Evolutionary conservation across 495 filamentous ascomycete genomes (phyloP).

Genomic region (Neurospora sp.): DNA sequence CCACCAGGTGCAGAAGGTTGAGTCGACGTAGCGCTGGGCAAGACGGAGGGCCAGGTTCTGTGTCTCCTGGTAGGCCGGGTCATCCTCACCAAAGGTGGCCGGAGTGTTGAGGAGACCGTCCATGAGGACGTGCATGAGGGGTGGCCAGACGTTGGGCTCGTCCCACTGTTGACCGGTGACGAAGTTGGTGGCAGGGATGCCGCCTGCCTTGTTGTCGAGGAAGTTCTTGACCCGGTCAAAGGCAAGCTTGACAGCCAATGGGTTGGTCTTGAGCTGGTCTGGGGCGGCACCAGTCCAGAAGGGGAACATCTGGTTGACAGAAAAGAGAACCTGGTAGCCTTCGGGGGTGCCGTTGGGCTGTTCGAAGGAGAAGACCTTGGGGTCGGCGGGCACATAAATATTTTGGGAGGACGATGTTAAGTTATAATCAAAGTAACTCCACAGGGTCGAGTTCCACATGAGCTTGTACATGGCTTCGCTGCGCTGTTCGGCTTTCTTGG

Average conservation of each 20-base stretch:
- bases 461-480: constrained; percentile 34
- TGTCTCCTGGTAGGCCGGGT: constrained; percentile 30
- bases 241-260: constrained; percentile 31
- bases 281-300: constrained; percentile 45
- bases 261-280: constrained; percentile 29
- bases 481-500: constrained; percentile 22
- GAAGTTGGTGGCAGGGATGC: constrained; percentile 35
- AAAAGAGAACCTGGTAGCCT: constrained; percentile 31
- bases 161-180: constrained; percentile 42
- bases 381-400: constrained; percentile 28
- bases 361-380: constrained; percentile 22
- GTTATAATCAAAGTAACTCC: constrained; percentile 43
- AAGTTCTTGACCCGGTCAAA: constrained; percentile 26
- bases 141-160: constrained; percentile 43
- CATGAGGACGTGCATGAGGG: constrained; percentile 37
- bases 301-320: constrained; percentile 36
- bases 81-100: constrained; percentile 31
- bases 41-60: constrained; percentile 30
- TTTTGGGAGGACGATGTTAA: constrained; percentile 31
- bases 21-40: constrained; percentile 40
- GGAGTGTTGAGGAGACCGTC: constrained; percentile 36
- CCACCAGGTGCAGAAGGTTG: constrained; percentile 41
- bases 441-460: constrained; percentile 38
- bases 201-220: constrained; percentile 29
- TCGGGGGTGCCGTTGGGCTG: constrained; percentile 19